These are phyloP conservation scores for Hyphopichia pseudoburtonii DNA, from an alignment of 1,139 yeast genomes.

Conservation along the genomic window DNA sequence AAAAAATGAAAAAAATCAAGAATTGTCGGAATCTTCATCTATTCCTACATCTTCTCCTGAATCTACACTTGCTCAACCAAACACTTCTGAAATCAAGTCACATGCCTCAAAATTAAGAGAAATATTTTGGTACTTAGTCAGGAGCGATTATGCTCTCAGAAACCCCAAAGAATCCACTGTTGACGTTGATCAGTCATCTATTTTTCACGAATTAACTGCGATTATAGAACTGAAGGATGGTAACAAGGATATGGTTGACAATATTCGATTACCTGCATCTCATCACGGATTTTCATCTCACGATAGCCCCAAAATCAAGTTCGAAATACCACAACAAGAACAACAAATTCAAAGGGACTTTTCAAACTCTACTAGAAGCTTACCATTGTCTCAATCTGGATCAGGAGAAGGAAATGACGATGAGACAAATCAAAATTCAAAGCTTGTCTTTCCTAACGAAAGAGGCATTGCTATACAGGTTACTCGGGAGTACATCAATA, in stretches of 20 bases:
- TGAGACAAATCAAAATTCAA: neutral
- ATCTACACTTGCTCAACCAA: constrained; percentile 2
- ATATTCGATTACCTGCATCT: neutral
- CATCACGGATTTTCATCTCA: neutral
- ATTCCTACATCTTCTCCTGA: neutral
- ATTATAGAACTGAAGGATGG: constrained; percentile 5
- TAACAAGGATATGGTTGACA: neutral
- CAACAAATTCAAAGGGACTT: neutral
- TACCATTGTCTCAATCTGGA: neutral
- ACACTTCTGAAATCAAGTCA: constrained; percentile 11
- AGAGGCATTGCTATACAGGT: constrained; percentile 20
- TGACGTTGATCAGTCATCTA: constrained; percentile 5
- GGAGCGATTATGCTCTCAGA: constrained; percentile 20
- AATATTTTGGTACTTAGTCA: constrained; percentile 32
- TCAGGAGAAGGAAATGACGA: neutral
- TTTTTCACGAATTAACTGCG: neutral
- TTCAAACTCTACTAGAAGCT: neutral
- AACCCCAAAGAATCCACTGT: constrained; percentile 15
- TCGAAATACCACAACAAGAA: neutral
- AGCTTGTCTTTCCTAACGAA: constrained; percentile 25
- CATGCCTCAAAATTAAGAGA: constrained; percentile 33
- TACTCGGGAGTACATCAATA: constrained; percentile 20
- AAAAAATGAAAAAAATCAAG: neutral
- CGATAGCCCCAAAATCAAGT: neutral
- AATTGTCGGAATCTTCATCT: constrained; percentile 1